Conservation (phyloP, 1,284 basidiomycete species). For the Limonomyces culmigenus region DNA sequence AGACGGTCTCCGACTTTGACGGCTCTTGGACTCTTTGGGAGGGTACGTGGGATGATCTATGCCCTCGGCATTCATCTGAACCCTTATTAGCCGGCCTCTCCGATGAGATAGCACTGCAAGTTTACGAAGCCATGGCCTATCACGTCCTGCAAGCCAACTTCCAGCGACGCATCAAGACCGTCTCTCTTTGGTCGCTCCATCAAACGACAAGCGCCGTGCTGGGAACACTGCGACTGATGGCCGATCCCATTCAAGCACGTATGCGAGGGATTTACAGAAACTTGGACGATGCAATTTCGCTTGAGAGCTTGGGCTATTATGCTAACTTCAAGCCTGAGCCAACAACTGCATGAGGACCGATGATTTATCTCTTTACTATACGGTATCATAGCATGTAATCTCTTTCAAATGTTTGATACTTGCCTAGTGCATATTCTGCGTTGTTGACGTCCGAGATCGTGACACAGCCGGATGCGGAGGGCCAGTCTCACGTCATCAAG, state of each 20-base stretch:
- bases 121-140: slow-evolving; percentile 81
- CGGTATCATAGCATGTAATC: too few species aligned
- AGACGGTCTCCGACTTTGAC: slow-evolving; percentile 69
- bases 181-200: slow-evolving; percentile 71
- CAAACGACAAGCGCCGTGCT: slow-evolving; percentile 54
- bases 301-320: too few species aligned
- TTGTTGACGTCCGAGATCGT: too few species aligned
- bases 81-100: slow-evolving; percentile 52
- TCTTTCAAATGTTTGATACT: too few species aligned
- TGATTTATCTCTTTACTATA: too few species aligned
- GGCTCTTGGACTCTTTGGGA: slow-evolving; percentile 89
- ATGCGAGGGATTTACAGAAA: slow-evolving; percentile 23
- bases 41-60: slow-evolving; percentile 45
- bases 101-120: slow-evolving; percentile 68
- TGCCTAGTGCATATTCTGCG: too few species aligned
- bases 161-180: slow-evolving; percentile 73
- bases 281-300: not conserved
- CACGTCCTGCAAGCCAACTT: slow-evolving; percentile 82
- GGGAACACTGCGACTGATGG: slow-evolving; percentile 35
- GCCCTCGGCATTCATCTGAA: too few species aligned
- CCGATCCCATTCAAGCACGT: slow-evolving; percentile 35
- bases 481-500: too few species aligned
- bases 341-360: too few species aligned
- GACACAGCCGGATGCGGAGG: too few species aligned
- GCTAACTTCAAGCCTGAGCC: too few species aligned